These are phyloP conservation scores for Hapsidospora chrysogenum DNA, from an alignment of 495 filamentous ascomycete genomes.

Conservation along the genomic window DNA sequence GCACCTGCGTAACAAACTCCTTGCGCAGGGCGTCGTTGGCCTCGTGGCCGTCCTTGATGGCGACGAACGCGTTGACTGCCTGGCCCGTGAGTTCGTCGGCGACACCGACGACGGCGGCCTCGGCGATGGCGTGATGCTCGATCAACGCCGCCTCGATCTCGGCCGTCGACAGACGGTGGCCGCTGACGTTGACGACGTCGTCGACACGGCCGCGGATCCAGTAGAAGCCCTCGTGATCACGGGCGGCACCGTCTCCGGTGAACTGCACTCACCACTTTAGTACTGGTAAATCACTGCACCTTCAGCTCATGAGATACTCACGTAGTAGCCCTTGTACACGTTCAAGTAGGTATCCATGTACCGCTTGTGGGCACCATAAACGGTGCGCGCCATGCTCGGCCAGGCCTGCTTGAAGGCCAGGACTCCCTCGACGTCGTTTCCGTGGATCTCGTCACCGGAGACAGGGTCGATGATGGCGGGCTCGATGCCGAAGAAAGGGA, in stretches of 20 bases:
- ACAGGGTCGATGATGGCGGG: conserved; percentile 96
- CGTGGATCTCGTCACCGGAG: conserved; percentile 80
- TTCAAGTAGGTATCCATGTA: conserved; percentile 99
- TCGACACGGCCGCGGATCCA: conserved; percentile 99
- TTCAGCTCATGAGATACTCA: conserved; percentile 35
- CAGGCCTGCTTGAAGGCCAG: conserved; percentile 96
- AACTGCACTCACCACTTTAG: too few species aligned
- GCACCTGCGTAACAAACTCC: conserved; percentile 84
- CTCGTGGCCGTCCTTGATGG: conserved; percentile 77
- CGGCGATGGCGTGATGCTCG: conserved; percentile 76
- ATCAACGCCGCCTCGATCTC: conserved; percentile 95
- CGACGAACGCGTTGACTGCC: conserved; percentile 91
- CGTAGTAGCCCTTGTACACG: conserved; percentile 96
- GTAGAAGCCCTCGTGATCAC: conserved; percentile 98
- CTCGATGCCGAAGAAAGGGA: conserved; percentile 96
- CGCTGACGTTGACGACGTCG: conserved; percentile 95
- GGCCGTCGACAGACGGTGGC: conserved; percentile 89
- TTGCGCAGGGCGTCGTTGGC: conserved; percentile 70
- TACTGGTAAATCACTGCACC: too few species aligned
- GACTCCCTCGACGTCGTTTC: conserved; percentile 96
- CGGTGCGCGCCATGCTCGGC: conserved; percentile 97
- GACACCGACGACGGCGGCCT: conserved; percentile 92
- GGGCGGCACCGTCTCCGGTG: conserved; percentile 92
- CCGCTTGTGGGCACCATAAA: conserved; percentile 94
- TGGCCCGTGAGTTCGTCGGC: conserved; percentile 88